Conservation (phyloP, 495 filamentous ascomycete genomes). For the Acidiella bohemica region DNA sequence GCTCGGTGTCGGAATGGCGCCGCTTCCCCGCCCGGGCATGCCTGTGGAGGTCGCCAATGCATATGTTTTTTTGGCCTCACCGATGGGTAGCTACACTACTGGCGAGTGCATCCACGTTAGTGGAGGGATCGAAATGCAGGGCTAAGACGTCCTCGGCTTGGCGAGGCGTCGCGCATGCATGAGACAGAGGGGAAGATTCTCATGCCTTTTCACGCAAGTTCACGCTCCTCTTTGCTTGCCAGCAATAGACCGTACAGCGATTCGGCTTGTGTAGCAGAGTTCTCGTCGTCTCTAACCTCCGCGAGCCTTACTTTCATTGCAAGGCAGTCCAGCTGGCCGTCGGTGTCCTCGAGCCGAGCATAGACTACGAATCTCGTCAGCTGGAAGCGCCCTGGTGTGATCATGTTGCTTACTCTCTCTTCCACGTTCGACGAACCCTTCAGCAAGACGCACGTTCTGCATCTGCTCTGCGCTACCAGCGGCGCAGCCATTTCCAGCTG, state of each 20-base stretch:
- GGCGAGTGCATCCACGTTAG: constrained; percentile 15
- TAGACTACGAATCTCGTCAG: constrained; percentile 1
- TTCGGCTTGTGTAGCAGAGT: constrained; percentile 1
- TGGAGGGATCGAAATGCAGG: constrained; percentile 18
- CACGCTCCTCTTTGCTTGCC: neutral
- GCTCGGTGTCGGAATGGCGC: constrained; percentile 32
- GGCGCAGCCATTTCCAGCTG: constrained; percentile 44
- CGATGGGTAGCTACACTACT: constrained; percentile 11
- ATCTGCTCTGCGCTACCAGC: constrained; percentile 20
- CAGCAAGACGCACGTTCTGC: constrained; percentile 1
- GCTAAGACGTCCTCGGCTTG: no score
- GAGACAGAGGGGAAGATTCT: no score
- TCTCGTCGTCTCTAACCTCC: constrained; percentile 2
- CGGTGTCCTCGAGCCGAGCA: neutral
- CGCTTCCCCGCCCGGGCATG: constrained; percentile 42
- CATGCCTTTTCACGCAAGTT: no score
- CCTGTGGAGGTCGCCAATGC: constrained; percentile 50
- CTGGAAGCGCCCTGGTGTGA: neutral
- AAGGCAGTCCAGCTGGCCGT: constrained; percentile 4
- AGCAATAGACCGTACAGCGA: constrained; percentile 3
- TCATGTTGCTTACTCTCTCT: neutral
- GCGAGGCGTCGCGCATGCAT: no score
- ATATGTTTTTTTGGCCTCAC: constrained; percentile 38
- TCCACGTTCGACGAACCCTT: constrained; percentile 1
- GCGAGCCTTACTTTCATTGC: constrained; percentile 8